Evolutionary conservation across 805 yeast species (phyloP).

Genomic region (Jamesozyma rosinii): DNA sequence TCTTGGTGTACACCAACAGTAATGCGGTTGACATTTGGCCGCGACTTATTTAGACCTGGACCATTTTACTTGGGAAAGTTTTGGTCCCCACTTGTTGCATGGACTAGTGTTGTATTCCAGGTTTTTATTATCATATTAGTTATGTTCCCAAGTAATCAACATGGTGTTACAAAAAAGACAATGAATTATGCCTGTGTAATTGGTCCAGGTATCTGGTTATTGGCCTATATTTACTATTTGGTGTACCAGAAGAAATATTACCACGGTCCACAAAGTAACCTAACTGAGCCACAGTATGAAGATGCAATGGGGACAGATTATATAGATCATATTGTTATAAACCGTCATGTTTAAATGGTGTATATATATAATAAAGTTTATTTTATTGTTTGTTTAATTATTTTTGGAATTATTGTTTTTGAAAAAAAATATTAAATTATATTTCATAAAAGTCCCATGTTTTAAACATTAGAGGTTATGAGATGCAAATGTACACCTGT

Average conservation of each 20-base stretch:
- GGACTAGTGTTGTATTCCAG: constrained; percentile 43
- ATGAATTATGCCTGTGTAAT: constrained; percentile 72
- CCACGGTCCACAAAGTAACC: constrained; percentile 43
- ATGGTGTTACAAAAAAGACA: constrained; percentile 29
- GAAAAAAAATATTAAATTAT: no score
- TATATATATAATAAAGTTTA: no score
- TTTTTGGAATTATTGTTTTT: background rate
- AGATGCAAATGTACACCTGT: no score
- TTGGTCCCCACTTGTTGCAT: constrained; percentile 38
- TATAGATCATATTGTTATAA: constrained; percentile 13
- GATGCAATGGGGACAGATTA: constrained; percentile 23
- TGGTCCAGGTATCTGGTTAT: constrained; percentile 51
- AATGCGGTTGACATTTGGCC: constrained; percentile 37
- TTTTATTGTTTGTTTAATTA: background rate
- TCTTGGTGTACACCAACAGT: constrained; percentile 37
- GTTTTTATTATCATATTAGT: constrained; percentile 44
- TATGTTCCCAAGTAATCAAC: constrained; percentile 48
- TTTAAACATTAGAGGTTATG: no score
- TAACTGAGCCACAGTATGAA: constrained; percentile 25
- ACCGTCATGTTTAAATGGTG: no score
- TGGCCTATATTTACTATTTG: constrained; percentile 44
- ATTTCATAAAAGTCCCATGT: no score
- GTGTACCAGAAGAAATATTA: constrained; percentile 45
- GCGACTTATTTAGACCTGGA: constrained; percentile 50
- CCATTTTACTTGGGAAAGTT: constrained; percentile 52